Percentiles rank a stretch among this genome's conserved stretches.
These are phyloP conservation scores for Arctium minus DNA, from an alignment of 129 eudicot species.

Conservation along the genomic window DNA sequence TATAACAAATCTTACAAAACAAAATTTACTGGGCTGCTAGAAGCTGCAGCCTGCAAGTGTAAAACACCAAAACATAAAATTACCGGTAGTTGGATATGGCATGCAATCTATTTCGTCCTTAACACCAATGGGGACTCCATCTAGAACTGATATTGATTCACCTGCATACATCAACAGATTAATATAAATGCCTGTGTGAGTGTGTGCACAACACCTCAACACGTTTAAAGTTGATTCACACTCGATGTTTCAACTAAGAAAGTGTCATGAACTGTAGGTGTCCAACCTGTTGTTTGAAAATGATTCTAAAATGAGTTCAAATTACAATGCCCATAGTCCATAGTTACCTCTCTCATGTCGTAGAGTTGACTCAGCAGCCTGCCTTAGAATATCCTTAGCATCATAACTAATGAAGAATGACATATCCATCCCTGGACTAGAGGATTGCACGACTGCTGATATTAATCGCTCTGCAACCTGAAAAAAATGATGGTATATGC, in stretches of 20 bases:
- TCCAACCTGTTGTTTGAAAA: not conserved
- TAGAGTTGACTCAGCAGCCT: slow-evolving; percentile 82
- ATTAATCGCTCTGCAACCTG: slow-evolving; percentile 82
- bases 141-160: slow-evolving; percentile 76
- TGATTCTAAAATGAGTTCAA: not conserved
- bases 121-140: slow-evolving; percentile 89
- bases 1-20: not conserved
- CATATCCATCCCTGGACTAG: slow-evolving; percentile 46
- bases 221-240: slow-evolving; percentile 2
- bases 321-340: not conserved
- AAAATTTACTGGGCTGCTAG: not conserved
- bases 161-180: slow-evolving; percentile 40
- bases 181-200: not conserved
- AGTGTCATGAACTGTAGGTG: not conserved
- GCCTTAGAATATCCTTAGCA: slow-evolving; percentile 55
- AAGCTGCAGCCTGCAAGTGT: too few species aligned
- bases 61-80: slow-evolving; percentile 5
- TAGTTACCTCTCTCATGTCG: slow-evolving; percentile 62
- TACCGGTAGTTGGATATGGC: slow-evolving; percentile 97
- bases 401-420: slow-evolving; percentile 72
- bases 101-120: slow-evolving; percentile 96
- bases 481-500: not conserved
- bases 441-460: slow-evolving; percentile 49
- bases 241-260: not conserved
- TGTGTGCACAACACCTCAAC: not conserved